Conservation (phyloP, 2,329 filamentous ascomycete species). For the Exophiala calicioides region DNA sequence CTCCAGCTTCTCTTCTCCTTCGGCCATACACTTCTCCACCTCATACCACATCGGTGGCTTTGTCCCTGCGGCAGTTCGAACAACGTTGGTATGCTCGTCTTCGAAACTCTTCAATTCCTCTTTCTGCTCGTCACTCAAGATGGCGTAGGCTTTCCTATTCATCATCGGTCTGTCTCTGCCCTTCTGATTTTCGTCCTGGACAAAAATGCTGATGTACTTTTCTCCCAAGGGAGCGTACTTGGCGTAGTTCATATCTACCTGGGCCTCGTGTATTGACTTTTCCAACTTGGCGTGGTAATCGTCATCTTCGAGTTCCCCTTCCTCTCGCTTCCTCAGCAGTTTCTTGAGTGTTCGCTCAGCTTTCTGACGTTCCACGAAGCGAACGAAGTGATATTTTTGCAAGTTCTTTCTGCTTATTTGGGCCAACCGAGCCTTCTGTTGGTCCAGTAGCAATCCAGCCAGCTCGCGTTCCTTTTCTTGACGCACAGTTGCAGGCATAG, state of each 20-base stretch:
- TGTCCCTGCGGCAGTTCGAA: conserved; percentile 17
- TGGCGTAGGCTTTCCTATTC: conserved; percentile 23
- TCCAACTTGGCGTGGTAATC: conserved; percentile 30
- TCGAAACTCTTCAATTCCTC: conserved; percentile 27
- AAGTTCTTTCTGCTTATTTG: conserved; percentile 59
- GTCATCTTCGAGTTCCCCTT: conserved; percentile 27
- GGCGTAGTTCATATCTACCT: conserved; percentile 64
- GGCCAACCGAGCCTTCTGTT: conserved; percentile 51
- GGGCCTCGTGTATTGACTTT: conserved; percentile 45
- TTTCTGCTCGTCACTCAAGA: conserved; percentile 26
- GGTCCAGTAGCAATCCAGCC: conserved; percentile 57
- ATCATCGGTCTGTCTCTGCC: conserved; percentile 13
- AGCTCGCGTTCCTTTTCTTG: conserved; percentile 63
- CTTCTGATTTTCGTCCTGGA: conserved; percentile 31
- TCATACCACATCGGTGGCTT: conserved; percentile 48
- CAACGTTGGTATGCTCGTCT: conserved; percentile 20
- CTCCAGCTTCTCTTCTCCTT: conserved; percentile 41
- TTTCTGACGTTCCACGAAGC: conserved; percentile 60
- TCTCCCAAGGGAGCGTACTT: conserved; percentile 62
- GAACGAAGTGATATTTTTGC: conserved; percentile 64
- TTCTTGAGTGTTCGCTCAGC: conserved; percentile 50
- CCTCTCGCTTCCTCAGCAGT: conserved; percentile 12
- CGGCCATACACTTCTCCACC: conserved; percentile 47
- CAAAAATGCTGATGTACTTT: conserved; percentile 61
- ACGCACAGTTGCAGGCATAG: conserved; percentile 56